Conservation (phyloP, 2,329 filamentous ascomycete species). For the Lachnellula occidentalis region DNA sequence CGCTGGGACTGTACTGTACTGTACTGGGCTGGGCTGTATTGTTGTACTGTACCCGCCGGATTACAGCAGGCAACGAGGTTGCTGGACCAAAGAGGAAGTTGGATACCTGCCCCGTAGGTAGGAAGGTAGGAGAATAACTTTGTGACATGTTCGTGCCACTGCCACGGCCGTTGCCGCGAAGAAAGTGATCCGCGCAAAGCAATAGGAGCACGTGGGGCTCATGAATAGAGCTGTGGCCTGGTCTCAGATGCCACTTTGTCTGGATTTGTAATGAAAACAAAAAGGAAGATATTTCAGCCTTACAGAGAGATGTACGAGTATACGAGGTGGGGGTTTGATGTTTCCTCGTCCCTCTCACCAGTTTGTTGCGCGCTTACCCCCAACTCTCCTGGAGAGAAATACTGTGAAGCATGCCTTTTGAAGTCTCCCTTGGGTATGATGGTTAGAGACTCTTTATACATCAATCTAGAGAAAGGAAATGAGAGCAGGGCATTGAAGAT, state of each 20-base stretch:
- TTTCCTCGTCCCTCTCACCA: background rate
- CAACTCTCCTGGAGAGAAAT: background rate
- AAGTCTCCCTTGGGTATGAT: background rate
- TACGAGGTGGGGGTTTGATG: background rate
- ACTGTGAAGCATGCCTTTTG: background rate
- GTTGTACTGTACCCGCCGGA: background rate
- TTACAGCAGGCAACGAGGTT: background rate
- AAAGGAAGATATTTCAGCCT: background rate
- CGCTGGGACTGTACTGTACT: too few species aligned
- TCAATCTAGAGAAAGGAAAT: conserved; percentile 9
- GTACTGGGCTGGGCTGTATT: too few species aligned
- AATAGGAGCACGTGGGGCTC: background rate
- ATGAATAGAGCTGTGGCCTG: background rate
- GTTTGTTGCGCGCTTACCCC: background rate
- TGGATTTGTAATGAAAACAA: background rate
- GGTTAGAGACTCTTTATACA: background rate
- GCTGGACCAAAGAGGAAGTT: background rate
- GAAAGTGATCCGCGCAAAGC: too few species aligned
- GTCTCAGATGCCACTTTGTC: background rate
- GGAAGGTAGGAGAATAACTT: background rate
- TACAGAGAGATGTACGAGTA: background rate
- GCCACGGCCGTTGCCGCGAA: background rate
- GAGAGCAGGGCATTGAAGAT: conserved; percentile 8
- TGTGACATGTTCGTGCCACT: background rate
- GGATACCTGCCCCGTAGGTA: too few species aligned